Base-by-base conservation (phyloP, 176 grass and related monocot species). In the Puccinellia tenuiflora region DNA sequence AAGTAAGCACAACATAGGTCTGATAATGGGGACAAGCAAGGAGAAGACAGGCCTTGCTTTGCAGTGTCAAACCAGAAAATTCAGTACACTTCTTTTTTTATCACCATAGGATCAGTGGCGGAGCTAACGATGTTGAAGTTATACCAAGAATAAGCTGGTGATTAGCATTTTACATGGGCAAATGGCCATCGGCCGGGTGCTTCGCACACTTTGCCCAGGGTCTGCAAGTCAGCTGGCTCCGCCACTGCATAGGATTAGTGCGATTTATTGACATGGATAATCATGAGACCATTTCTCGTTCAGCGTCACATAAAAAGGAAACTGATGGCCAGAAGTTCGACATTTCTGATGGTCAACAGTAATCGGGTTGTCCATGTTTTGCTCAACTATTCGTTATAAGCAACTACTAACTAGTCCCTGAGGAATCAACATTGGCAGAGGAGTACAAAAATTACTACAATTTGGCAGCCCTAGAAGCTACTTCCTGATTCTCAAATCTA, bases 21-120 rank as follows among this genome's bases (percentile, higher is more conserved):
- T 33, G 38, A 45, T 21, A 7, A 77, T 13, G 20, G 18, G 28
- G n/a, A n/a, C 18, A 71, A 7, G 14, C 18, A 54, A 17, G 24
- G 69, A 85, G 37, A 81, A 71, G 15, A 15, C 9, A 70, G n/a
- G 9, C 14, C 82, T 68, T 85, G 22, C 24, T 29, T 30, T 74
- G 8, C 37, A 85, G 13, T 30, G 11, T 86, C 31, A 63, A 37
- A 75, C 42, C 14, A 52, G 17, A 42, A 28, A 68, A 73, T 1
- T 42, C 16, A 33, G 22, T 50, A 46, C 16, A 26, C 39, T 86
- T 80, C 56, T 71, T 64, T 31, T 26, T 64, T 74, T 1, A n/a
- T 28, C 28, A 52, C 31, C 30, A 62, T 40, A 40, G n/a, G n/a
- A n/a, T n/a, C n/a, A n/a, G n/a, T n/a, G n/a, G n/a, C n/a, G n/a